Evolutionary conservation across 1,139 yeast genomes (phyloP).

Genomic region (Debaryomycetaceae sp.): DNA sequence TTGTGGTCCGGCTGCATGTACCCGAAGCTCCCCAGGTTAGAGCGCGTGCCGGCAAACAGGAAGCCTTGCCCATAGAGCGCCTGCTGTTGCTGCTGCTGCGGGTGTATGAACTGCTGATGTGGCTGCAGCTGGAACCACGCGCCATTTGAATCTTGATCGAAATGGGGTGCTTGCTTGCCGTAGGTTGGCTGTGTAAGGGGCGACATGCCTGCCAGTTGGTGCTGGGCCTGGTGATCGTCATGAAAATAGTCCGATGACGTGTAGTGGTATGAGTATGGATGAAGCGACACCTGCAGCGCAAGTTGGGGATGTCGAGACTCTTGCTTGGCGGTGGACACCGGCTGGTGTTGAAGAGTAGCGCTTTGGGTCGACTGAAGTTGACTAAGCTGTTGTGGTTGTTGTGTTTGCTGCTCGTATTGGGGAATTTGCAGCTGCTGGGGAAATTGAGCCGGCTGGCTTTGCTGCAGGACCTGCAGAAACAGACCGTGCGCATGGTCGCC

Average conservation of each 20-base stretch:
- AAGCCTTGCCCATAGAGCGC: conserved; percentile 3
- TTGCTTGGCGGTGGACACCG: not conserved
- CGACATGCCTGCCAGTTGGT: conserved; percentile 4
- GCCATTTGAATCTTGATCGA: conserved; percentile 6
- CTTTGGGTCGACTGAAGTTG: conserved; percentile 4
- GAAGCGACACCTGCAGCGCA: conserved; percentile 5
- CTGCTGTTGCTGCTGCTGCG: conserved; percentile 3
- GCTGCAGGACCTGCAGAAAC: conserved; percentile 9
- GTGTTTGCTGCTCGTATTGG: conserved; percentile 7
- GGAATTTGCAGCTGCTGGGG: conserved; percentile 9
- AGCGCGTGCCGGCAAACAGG: too few relatives aligned
- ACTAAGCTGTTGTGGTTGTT: conserved; percentile 1
- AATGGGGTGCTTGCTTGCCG: conserved; percentile 7
- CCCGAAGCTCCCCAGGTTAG: not conserved
- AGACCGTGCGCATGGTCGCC: conserved; percentile 7
- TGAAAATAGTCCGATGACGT: not conserved
- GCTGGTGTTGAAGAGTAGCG: conserved; percentile 2
- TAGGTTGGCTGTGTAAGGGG: conserved; percentile 8
- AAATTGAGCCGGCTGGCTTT: conserved; percentile 7
- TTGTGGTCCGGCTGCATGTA: conserved; percentile 3
- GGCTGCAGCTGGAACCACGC: conserved; percentile 8
- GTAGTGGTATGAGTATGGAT: conserved; percentile 5
- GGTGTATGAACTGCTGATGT: conserved; percentile 6
- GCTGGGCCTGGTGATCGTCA: conserved; percentile 8
- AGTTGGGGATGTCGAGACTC: conserved; percentile 1